Percentiles rank a stretch among this genome's conserved stretches.
These are phyloP conservation scores for Ascochyta clinopodiicola DNA, from an alignment of 2,329 filamentous ascomycete species.

Conservation along the genomic window DNA sequence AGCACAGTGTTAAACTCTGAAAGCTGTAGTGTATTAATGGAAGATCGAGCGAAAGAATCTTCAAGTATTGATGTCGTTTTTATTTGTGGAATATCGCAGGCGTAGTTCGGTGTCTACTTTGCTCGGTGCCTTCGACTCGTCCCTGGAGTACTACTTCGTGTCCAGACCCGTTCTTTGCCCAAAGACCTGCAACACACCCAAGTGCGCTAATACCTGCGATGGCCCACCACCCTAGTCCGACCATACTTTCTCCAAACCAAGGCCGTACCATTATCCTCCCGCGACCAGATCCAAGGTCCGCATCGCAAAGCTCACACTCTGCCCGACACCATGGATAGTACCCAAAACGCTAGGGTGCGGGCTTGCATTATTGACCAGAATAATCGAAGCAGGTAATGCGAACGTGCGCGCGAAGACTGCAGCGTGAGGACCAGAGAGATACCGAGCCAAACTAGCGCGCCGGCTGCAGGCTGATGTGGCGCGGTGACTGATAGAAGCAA, in stretches of 20 bases:
- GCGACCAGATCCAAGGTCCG: constrained; percentile 64
- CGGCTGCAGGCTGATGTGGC: constrained; percentile 59
- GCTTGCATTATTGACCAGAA: constrained; percentile 65
- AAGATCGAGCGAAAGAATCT: neutral
- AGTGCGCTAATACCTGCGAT: constrained; percentile 41
- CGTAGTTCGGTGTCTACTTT: neutral
- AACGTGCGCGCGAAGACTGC: constrained; percentile 76
- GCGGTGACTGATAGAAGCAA: constrained; percentile 65
- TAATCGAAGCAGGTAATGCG: constrained; percentile 62
- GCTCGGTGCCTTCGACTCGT: neutral
- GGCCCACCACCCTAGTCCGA: constrained; percentile 65
- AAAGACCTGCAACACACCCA: constrained; percentile 12
- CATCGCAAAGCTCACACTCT: constrained; percentile 61
- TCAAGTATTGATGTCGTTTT: neutral
- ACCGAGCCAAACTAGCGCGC: constrained; percentile 67
- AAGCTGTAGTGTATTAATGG: neutral
- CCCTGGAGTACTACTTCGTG: constrained; percentile 1
- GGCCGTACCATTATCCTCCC: constrained; percentile 61
- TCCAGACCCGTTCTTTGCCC: constrained; percentile 8
- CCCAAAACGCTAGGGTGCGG: constrained; percentile 63
- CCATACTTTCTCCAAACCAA: constrained; percentile 61
- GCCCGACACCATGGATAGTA: constrained; percentile 65
- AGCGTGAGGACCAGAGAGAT: constrained; percentile 69
- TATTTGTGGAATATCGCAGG: neutral
- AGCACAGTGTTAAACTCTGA: constrained; percentile 19